Conservation (phyloP, 176 grass and related monocot genomes). For the Lolium perenne region DNA sequence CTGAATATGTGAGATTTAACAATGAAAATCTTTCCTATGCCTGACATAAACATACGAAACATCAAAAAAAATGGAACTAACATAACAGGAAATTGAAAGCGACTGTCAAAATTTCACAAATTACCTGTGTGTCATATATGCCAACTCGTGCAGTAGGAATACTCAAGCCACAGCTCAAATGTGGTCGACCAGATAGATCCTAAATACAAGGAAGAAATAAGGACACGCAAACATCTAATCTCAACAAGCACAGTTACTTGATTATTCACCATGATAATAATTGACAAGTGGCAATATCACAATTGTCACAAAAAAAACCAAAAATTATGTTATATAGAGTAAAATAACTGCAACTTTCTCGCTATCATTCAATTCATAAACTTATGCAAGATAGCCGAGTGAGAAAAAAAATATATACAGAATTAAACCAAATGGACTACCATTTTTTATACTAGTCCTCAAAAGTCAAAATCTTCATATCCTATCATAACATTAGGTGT, state of each 20-base stretch:
- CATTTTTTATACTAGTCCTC: background rate
- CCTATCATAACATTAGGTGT: background rate
- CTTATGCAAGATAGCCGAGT: background rate
- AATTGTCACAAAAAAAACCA: background rate
- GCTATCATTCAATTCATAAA: background rate
- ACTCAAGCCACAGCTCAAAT: slow-evolving; percentile 78
- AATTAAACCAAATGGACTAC: background rate
- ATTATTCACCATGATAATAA: background rate
- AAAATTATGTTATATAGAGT: background rate
- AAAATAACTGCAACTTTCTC: background rate
- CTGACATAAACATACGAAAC: background rate
- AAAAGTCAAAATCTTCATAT: background rate
- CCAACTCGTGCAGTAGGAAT: slow-evolving; percentile 88
- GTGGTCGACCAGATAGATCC: slow-evolving; percentile 96
- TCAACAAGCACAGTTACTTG: slow-evolving; percentile 5
- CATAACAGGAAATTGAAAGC: background rate
- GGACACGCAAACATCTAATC: background rate
- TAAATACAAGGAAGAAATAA: slow-evolving; percentile 34
- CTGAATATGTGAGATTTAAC: background rate
- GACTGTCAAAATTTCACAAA: background rate
- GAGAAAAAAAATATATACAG: slow-evolving; percentile 28
- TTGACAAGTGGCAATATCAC: background rate
- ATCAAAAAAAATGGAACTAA: background rate
- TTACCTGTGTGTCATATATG: slow-evolving; percentile 87
- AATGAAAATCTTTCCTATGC: background rate